Evolutionary conservation across 2,329 filamentous ascomycete genomes (phyloP).

Genomic region (Fusarium graminum): DNA sequence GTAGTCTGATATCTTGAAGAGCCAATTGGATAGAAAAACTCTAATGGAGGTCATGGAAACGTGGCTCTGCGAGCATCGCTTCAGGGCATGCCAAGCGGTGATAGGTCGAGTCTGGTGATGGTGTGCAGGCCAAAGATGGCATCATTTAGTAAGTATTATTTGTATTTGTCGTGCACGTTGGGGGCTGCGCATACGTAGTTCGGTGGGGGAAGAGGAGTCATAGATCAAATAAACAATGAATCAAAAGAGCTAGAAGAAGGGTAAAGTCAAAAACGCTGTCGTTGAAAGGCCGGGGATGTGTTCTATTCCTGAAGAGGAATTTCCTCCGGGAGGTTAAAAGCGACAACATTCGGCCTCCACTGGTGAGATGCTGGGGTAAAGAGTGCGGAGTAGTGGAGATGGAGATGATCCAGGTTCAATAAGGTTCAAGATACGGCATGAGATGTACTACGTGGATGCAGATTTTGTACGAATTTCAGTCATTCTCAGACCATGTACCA

Average conservation of each 20-base stretch:
- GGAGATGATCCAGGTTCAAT: constrained; percentile 25
- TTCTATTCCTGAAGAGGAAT: constrained; percentile 12
- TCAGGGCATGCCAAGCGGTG: constrained; percentile 19
- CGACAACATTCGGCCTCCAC: neutral
- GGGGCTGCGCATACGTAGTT: neutral
- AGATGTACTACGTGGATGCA: constrained; percentile 12
- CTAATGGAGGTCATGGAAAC: constrained; percentile 35
- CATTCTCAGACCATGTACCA: constrained; percentile 31
- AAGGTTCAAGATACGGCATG: constrained; percentile 17
- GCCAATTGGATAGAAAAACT: constrained; percentile 4
- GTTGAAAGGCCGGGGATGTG: constrained; percentile 5
- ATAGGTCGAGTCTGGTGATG: constrained; percentile 18
- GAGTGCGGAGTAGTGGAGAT: constrained; percentile 45
- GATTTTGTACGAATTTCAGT: constrained; percentile 38
- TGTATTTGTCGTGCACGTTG: neutral
- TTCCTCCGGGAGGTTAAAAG: constrained; percentile 1
- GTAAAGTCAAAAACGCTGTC: neutral
- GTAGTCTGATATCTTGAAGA: constrained; percentile 6
- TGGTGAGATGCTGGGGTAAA: constrained; percentile 23
- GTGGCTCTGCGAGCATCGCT: constrained; percentile 39
- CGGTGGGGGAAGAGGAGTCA: constrained; percentile 10
- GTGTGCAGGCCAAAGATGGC: constrained; percentile 26
- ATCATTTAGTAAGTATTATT: constrained; percentile 9
- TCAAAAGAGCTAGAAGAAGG: constrained; percentile 23
- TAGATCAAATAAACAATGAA: neutral